These are phyloP conservation scores for Pseudocercospora eumusae DNA, from an alignment of 2,329 filamentous ascomycete genomes.

Conservation along the genomic window DNA sequence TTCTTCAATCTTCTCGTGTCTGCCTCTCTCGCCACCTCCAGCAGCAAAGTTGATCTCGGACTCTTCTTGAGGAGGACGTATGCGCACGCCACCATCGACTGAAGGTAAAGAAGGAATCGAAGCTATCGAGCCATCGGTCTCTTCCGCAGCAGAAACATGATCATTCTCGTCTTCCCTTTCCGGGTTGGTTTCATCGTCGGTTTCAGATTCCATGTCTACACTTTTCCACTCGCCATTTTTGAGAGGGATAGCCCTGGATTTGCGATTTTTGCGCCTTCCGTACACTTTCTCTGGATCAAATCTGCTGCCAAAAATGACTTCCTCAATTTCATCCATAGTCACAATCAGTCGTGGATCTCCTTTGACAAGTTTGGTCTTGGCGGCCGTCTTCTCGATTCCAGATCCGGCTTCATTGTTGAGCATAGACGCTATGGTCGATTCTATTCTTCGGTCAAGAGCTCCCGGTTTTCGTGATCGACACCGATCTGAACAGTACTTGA, in stretches of 20 bases:
- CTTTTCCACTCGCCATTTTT: slow-evolving; percentile 45
- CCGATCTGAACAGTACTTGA: slow-evolving; percentile 61
- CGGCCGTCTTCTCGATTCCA: slow-evolving; percentile 39
- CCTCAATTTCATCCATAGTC: slow-evolving; percentile 54
- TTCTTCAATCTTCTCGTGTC: slow-evolving; percentile 55
- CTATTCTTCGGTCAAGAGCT: slow-evolving; percentile 53
- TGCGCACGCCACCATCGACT: slow-evolving; percentile 24
- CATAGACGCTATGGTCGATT: slow-evolving; percentile 51
- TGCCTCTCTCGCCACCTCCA: slow-evolving; percentile 56
- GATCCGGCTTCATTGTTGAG: slow-evolving; percentile 41
- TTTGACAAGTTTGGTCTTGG: slow-evolving; percentile 45
- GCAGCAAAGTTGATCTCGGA: slow-evolving; percentile 60
- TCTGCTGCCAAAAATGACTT: slow-evolving; percentile 51
- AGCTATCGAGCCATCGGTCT: slow-evolving; percentile 11
- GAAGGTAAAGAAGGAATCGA: slow-evolving; percentile 18
- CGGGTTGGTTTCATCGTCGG: slow-evolving; percentile 12
- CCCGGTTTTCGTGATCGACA: slow-evolving; percentile 54
- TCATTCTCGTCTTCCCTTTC: slow-evolving; percentile 25
- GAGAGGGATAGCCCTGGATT: slow-evolving; percentile 44
- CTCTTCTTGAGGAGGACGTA: slow-evolving; percentile 45
- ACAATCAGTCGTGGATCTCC: slow-evolving; percentile 52
- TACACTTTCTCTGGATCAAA: slow-evolving; percentile 50
- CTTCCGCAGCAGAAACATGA: slow-evolving; percentile 12
- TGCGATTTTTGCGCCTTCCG: slow-evolving; percentile 51
- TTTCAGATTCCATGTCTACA: slow-evolving; percentile 46